Evolutionary conservation across 352 stramenopile species (phyloP).

Genomic region (Phytophthora quininea): DNA sequence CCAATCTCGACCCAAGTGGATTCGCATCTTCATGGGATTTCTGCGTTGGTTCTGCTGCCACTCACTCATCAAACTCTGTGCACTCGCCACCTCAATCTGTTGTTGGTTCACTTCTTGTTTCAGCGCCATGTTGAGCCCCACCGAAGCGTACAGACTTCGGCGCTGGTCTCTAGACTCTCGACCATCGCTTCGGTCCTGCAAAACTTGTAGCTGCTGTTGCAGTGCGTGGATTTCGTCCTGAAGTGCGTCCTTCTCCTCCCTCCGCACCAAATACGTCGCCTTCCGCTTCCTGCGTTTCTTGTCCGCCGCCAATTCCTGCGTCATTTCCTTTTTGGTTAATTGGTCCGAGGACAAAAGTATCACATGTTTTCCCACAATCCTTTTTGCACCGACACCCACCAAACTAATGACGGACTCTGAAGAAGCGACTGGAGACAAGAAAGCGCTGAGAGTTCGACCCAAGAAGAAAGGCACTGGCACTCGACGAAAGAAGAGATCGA

Average conservation of each 20-base stretch:
- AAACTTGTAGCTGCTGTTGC: slow-evolving; percentile 8
- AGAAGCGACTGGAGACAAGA: background rate
- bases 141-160: slow-evolving; percentile 3
- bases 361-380: too few species aligned
- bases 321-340: slow-evolving; percentile 2
- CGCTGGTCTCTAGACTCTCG: background rate
- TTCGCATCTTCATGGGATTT: slow-evolving; percentile 5
- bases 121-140: slow-evolving; percentile 15
- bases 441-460: background rate
- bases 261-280: slow-evolving; percentile 9
- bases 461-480: slow-evolving; percentile 25
- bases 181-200: background rate
- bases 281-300: slow-evolving; percentile 15
- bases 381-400: background rate
- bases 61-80: slow-evolving; percentile 16
- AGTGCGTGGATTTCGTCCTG: slow-evolving; percentile 3
- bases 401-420: background rate
- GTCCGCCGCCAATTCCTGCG: background rate
- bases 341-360: too few species aligned
- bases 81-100: slow-evolving; percentile 11
- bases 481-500: slow-evolving; percentile 28
- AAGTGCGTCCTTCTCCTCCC: slow-evolving; percentile 15
- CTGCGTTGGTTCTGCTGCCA: slow-evolving; percentile 8
- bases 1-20: slow-evolving; percentile 25
- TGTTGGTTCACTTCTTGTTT: slow-evolving; percentile 10